Evolutionary conservation across 2,329 filamentous ascomycete genomes (phyloP), one percentile per base, ranked within the genome.

Genomic region (Colletotrichum sp.): DNA sequence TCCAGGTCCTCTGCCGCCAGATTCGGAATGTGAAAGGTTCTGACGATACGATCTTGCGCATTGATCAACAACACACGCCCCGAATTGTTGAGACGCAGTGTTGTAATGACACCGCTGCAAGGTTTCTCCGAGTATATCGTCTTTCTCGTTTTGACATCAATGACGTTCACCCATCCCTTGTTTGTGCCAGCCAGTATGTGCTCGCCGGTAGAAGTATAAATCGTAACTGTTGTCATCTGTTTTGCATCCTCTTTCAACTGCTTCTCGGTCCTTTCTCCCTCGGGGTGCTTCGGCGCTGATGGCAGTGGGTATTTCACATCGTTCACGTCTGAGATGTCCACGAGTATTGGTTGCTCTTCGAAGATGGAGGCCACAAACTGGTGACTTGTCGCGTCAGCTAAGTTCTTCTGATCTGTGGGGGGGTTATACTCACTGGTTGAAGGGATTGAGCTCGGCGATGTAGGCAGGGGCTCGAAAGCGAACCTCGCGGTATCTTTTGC

Each of bases 141-240:
- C 77, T 95, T 92, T 81, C 92, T 93, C 0, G 95, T 95, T 77
- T 92, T 90, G 4, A 94, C 93, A 80, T 98, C 95, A 81, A 99
- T 97, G 77, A 99, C 95, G 85, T 99, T 99, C 76, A 99, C 90
- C 90, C 95, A 98, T 72, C 97, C 97, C 85, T 98, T 99, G 80
- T 94, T 98, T 6, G 97, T 99, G 52, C 96, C 98, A 1, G 96
- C 93, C 39, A 99, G 91, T 77, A 99, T 95, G 84, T 99, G 95
- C 62, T 96, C 93, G 66, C 97, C 97, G 0, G 93, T 91, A 1
- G 93, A 91, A 0, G 95, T 96, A 88, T 98, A 99, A 39, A 98
- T 93, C 2, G 96, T 95, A 28, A 96, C 96, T 6, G 96, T 99
- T 1, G 97, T 99, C 83, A 96, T 95, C 84, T 98, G 95, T 83